phyloP scores from a whole-genome alignment of 2,329 filamentous ascomycete genomes.

The Penicillium sp. region DNA sequence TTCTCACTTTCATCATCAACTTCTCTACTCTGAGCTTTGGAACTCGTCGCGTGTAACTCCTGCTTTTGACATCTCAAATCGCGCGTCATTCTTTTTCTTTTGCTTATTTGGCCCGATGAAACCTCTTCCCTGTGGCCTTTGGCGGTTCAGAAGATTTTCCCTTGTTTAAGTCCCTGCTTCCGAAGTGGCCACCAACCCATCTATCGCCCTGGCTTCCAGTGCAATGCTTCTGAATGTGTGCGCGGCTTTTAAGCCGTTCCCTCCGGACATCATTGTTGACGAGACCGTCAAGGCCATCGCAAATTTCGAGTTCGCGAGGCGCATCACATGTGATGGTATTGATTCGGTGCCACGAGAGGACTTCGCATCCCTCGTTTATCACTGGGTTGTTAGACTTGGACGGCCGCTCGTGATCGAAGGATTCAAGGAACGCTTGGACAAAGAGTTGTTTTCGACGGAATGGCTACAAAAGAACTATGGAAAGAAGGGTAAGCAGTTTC shows the following conservation, averaged over 20 bases:
- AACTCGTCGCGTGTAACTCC: not conserved
- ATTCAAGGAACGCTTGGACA: constrained; percentile 70
- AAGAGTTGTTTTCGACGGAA: constrained; percentile 68
- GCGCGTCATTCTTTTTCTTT: not conserved
- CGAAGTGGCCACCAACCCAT: not conserved
- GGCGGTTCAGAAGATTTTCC: not conserved
- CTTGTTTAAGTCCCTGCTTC: not conserved
- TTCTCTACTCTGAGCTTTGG: not conserved
- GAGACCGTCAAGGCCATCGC: constrained; percentile 68
- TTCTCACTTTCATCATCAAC: not conserved
- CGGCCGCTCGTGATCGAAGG: constrained; percentile 88
- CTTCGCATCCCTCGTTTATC: constrained; percentile 77
- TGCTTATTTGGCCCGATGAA: not conserved
- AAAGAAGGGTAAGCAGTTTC: constrained; percentile 60
- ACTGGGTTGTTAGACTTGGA: constrained; percentile 78
- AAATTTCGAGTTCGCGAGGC: constrained; percentile 82
- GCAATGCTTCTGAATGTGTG: constrained; percentile 49
- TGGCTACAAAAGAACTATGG: constrained; percentile 78
- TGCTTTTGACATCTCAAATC: not conserved
- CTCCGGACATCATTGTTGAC: constrained; percentile 74
- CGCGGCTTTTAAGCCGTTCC: constrained; percentile 77
- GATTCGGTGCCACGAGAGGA: constrained; percentile 67
- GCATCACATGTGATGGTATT: constrained; percentile 74
- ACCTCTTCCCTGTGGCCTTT: not conserved
- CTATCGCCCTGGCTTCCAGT: not conserved